Percentiles rank a stretch among this genome's conserved stretches.
These are phyloP conservation scores for Alloteropsis angusta DNA, from an alignment of 202 grass and related monocot species.

Conservation along the genomic window DNA sequence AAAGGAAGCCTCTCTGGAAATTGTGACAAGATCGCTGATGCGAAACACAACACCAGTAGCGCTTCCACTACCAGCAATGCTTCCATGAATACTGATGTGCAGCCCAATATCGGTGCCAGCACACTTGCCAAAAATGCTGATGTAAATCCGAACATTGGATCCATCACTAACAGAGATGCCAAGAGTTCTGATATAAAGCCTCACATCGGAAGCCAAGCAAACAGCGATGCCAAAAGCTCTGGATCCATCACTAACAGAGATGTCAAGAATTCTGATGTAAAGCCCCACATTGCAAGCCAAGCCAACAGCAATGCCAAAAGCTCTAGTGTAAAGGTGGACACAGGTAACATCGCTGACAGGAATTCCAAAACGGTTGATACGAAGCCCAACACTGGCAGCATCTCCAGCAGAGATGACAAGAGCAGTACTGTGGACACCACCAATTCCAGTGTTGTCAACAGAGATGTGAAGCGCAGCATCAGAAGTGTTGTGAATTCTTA, in stretches of 20 bases:
- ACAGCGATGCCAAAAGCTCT: constrained; percentile 29
- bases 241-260: constrained; percentile 10
- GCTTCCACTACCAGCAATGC: constrained; percentile 15
- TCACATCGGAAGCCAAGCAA: constrained; percentile 11
- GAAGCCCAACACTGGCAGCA: constrained; percentile 17
- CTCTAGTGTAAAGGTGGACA: constrained; percentile 1
- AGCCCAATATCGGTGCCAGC: constrained; percentile 24
- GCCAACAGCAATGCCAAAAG: constrained; percentile 3
- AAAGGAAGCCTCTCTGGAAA: constrained; percentile 5
- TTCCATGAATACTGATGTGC: constrained; percentile 35
- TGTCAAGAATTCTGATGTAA: constrained; percentile 20
- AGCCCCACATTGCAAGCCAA: background rate
- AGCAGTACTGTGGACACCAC: constrained; percentile 22
- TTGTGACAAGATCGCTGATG: constrained; percentile 22
- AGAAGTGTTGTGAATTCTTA: constrained; percentile 43
- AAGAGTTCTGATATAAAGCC: constrained; percentile 21
- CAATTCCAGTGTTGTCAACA: constrained; percentile 18
- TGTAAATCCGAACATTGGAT: constrained; percentile 19
- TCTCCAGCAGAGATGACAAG: constrained; percentile 25
- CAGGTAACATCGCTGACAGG: constrained; percentile 5
- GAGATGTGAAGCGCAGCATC: constrained; percentile 36
- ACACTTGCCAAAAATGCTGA: constrained; percentile 31
- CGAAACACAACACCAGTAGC: constrained; percentile 16
- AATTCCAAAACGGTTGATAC: constrained; percentile 22
- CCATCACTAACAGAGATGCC: constrained; percentile 4